These are phyloP conservation scores for Podochytrium sp. DNA, from an alignment of 192 early-diverging fungal species.

Conservation along the genomic window DNA sequence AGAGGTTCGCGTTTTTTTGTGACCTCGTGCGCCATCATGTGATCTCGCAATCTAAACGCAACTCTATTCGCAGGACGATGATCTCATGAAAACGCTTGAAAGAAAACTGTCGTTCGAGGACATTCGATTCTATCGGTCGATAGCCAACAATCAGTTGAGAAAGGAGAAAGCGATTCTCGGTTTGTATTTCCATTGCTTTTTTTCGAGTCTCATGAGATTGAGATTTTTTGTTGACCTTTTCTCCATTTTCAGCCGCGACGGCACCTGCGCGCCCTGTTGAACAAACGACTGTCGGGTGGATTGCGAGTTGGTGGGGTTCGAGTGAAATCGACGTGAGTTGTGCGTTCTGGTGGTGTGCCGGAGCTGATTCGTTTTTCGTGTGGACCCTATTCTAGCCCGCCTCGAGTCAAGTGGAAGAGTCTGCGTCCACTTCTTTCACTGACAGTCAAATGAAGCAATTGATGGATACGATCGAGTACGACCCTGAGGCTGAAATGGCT, in stretches of 20 bases:
- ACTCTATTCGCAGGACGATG: conserved; percentile 49
- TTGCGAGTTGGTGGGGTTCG: conserved; percentile 25
- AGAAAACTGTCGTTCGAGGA: conserved; percentile 84
- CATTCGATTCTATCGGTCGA: conserved; percentile 82
- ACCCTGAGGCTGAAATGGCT: conserved; percentile 71
- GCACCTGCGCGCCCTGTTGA: not conserved
- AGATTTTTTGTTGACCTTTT: not conserved
- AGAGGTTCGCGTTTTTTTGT: conserved; percentile 38
- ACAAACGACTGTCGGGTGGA: conserved; percentile 24
- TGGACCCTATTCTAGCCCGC: not conserved
- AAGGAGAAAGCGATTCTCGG: conserved; percentile 71
- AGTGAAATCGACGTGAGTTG: not conserved
- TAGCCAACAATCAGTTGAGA: conserved; percentile 72
- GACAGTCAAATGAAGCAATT: conserved; percentile 88
- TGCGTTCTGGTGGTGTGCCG: too few relatives aligned
- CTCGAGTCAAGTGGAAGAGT: not conserved
- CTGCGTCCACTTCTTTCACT: conserved; percentile 56
- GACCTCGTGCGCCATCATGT: not conserved
- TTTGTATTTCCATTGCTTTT: too few relatives aligned
- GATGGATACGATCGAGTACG: conserved; percentile 93
- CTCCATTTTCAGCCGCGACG: not conserved
- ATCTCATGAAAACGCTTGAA: conserved; percentile 71
- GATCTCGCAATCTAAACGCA: not conserved
- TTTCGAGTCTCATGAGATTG: too few relatives aligned
- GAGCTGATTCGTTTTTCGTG: too few relatives aligned